Evolutionary conservation across 139 green algal genomes (phyloP), one percentile per base, ranked within the genome.

Genomic region (Spirogloea muscicola): DNA sequence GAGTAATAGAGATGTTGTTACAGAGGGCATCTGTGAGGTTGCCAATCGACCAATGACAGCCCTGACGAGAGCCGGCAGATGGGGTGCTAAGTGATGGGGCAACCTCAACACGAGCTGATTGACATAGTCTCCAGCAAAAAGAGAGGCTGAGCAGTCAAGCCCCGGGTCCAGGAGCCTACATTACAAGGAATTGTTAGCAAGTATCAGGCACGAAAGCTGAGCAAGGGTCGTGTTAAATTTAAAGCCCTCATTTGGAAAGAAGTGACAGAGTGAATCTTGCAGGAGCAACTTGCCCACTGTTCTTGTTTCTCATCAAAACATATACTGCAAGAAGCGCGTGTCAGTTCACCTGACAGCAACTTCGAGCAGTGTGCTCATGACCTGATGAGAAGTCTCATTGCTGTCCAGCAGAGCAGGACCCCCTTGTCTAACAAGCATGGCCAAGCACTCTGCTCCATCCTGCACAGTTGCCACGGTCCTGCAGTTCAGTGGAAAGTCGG

Each of bases 61-160:
- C 25, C 34, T 34, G 37, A 90, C 58, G 49, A 90, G 77, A 36
- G 55, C 29, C 2, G 49, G 59, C 55, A 90, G 62, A 1, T 81
- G 46, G 0, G 64, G 37, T 0, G 38, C 63, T 57, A 87, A 58
- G 63, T 86, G 36, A 0, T 64, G 38, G 1, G 78, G 81, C 58
- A 84, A 62, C 2, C 73, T 70, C 31, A 60, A 44, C 13, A 76
- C 39, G 43, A 90, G 76, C 64, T 91, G 69, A 49, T 69, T 68
- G 48, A 87, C 51, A 2, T 87, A 27, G 27, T 49, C 18, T 2
- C 86, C 83, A 29, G 82, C 83, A 39, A 76, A 80, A 2, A 79
- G 51, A 6, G 64, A 68, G 2, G 83, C 74, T 0, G 61, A 75
- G 51, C 88, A 82, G 38, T 83, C 76, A 34, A 85, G 52, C 37